Base-by-base conservation (phyloP, 2,329 filamentous ascomycete genomes). In the Diaporthe ilicicola region DNA sequence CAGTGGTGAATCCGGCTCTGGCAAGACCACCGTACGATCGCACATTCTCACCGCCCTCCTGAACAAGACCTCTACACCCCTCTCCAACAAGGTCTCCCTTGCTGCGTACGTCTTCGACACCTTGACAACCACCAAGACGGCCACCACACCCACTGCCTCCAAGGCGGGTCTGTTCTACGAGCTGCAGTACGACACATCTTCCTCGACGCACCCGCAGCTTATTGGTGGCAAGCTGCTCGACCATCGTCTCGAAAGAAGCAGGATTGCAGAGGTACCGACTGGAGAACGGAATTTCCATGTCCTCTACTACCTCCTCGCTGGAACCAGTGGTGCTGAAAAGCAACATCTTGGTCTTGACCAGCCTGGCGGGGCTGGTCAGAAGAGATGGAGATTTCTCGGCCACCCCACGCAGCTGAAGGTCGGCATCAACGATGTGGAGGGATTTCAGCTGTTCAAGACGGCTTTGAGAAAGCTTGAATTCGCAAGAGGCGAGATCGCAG, bases 381-480 rank as follows among this genome's bases (percentile, higher is more conserved):
- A 94, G 83, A 88, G 96, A 82, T 99, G 96, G 96, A 93, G 94
- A 79, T 99, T 97, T 78, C 88, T 99, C 4, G 96, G 96, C 3
- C 96, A 99, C 76, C 96, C 95, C 0, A 98, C 95, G 0, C 96
- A 99, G 82, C 88, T 99, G 74, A 98, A 97, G 81, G 94, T 98
- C 34, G 96, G 96, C 70, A 95, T 99, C 79, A 98, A 99, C 77
- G 96, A 99, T 78, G 88, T 92, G 1, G 95, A 98, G 78, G 96
- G 95, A 5, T 99, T 99, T 81, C 94, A 97, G 79, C 92, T 98
- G 67, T 98, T 99, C 87, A 98, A 98, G 85, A 97, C 94, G 1
- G 96, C 96, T 1, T 84, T 99, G 61, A 90, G 95, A 74, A 98
- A 97, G 81, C 88, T 99, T 17, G 96, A 98, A 81, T 98, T 99